Conservation (phyloP, 371 early-diverging fungal species). For the Actinomortierella ambigua region DNA sequence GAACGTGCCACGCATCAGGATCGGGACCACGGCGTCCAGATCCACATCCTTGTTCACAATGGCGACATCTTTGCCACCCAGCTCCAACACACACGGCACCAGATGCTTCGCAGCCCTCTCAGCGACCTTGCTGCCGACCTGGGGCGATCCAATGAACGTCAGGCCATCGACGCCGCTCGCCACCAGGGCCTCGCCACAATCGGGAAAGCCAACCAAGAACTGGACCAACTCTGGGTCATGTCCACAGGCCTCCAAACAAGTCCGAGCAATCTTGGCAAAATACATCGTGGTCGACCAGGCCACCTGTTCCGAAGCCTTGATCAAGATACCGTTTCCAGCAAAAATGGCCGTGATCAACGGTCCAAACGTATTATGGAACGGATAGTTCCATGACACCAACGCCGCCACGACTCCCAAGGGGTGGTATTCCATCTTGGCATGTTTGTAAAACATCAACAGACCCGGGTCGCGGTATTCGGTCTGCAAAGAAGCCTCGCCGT, state of each 20-base stretch:
- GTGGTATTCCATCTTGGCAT: slow-evolving; percentile 76
- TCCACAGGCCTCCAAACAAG: slow-evolving; percentile 71
- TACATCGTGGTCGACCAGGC: slow-evolving; percentile 77
- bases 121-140: slow-evolving; percentile 81
- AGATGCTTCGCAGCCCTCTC: slow-evolving; percentile 73
- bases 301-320: slow-evolving; percentile 86
- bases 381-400: slow-evolving; percentile 86
- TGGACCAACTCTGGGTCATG: slow-evolving; percentile 79
- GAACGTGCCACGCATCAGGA: slow-evolving; percentile 81
- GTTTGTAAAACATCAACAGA: slow-evolving; percentile 78
- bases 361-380: slow-evolving; percentile 84
- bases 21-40: slow-evolving; percentile 66
- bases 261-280: slow-evolving; percentile 66
- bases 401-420: slow-evolving; percentile 85
- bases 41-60: slow-evolving; percentile 79
- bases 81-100: slow-evolving; percentile 86
- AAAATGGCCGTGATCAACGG: slow-evolving; percentile 86
- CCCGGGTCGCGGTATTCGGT: slow-evolving; percentile 75
- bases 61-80: slow-evolving; percentile 91
- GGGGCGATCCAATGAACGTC: slow-evolving; percentile 82
- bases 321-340: slow-evolving; percentile 84
- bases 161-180: slow-evolving; percentile 70
- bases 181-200: slow-evolving; percentile 78
- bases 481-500: slow-evolving; percentile 75
- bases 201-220: slow-evolving; percentile 81